These are phyloP conservation scores for Seiridium unicorne DNA, from an alignment of 2,329 filamentous ascomycete species.

Conservation along the genomic window DNA sequence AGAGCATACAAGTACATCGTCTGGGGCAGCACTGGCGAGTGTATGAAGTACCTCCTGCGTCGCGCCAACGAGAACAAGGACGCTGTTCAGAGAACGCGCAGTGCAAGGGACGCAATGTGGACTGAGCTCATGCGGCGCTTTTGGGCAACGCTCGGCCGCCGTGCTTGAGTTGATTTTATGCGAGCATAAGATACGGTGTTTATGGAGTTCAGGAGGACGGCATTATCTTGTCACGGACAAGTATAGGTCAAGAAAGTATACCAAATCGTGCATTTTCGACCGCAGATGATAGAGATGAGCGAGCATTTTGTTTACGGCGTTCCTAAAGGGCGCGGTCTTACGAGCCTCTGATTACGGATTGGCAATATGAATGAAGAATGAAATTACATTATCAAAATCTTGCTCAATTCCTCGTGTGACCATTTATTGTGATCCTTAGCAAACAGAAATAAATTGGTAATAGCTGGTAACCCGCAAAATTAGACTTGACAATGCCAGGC, in stretches of 20 bases:
- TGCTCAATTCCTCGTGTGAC: no score
- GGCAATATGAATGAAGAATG: background rate
- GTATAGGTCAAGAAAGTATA: background rate
- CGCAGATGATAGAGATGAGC: background rate
- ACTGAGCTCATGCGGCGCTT: slow-evolving; percentile 57
- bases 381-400: background rate
- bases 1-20: slow-evolving; percentile 65
- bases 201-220: background rate
- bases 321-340: background rate
- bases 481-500: no score
- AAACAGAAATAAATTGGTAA: no score
- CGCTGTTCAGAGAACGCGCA: slow-evolving; percentile 61
- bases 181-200: background rate
- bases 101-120: slow-evolving; percentile 62
- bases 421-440: no score
- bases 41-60: slow-evolving; percentile 78
- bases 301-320: background rate
- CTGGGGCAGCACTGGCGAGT: slow-evolving; percentile 73
- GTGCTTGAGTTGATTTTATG: background rate
- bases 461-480: no score
- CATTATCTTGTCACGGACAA: background rate
- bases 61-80: slow-evolving; percentile 74
- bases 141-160: slow-evolving; percentile 35
- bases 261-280: background rate
- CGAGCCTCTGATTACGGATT: background rate